Evolutionary conservation across 768 basidiomycete genomes (phyloP).

Genomic region (Hericium erinaceus): DNA sequence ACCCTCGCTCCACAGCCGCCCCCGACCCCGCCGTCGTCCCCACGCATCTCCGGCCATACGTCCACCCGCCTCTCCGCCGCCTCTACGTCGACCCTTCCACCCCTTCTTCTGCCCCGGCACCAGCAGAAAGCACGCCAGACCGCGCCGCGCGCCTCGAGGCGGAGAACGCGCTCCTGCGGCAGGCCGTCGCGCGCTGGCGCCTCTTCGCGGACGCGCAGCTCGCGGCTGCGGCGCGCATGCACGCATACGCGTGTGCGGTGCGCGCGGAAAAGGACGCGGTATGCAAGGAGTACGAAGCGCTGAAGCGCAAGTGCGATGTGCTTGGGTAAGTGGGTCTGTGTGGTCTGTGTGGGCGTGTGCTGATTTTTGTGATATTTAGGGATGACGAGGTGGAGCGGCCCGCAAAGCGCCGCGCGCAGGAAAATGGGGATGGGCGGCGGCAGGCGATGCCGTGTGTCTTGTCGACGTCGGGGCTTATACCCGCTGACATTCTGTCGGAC

Average conservation of each 20-base stretch:
- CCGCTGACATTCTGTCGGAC: too few relatives aligned
- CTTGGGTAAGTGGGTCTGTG: neutral
- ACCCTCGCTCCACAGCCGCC: neutral
- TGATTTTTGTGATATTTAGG: too few relatives aligned
- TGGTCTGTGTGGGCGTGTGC: neutral
- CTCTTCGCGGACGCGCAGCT: conserved; percentile 7
- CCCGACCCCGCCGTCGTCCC: conserved; percentile 7
- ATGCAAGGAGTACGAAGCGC: conserved; percentile 5
- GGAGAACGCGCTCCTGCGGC: conserved; percentile 7
- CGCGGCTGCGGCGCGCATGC: neutral
- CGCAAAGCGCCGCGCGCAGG: too few relatives aligned
- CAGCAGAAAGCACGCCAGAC: neutral
- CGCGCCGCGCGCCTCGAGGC: conserved; percentile 4
- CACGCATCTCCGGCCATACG: conserved; percentile 7
- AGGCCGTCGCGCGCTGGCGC: conserved; percentile 9
- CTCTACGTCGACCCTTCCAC: conserved; percentile 2
- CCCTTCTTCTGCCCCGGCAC: neutral
- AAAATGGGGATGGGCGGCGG: too few relatives aligned
- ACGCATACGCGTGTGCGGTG: conserved; percentile 1
- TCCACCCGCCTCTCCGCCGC: conserved; percentile 11
- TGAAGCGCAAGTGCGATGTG: conserved; percentile 8
- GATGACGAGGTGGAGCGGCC: too few relatives aligned
- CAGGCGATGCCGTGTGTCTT: too few relatives aligned
- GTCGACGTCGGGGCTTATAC: too few relatives aligned
- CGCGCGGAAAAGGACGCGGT: conserved; percentile 8